A percentile compares a stretch with the other conserved stretches of the same genome.
Evolutionary conservation across 2,329 filamentous ascomycete genomes (phyloP).

Genomic region (Pyrenophora tritici-repentis): DNA sequence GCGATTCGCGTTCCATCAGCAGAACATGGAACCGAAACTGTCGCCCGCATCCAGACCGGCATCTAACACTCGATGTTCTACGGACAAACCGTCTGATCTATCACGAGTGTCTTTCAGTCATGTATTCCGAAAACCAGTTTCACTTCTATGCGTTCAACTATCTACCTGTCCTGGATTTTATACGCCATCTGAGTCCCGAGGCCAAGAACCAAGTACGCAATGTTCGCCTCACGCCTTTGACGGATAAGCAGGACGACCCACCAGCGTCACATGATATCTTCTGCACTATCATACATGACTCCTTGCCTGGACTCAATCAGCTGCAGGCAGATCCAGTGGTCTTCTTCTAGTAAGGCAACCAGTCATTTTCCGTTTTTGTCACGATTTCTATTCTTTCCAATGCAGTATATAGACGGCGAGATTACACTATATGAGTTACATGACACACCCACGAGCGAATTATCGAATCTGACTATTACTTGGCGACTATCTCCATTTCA

Average conservation of each 20-base stretch:
- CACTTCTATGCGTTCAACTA: conserved; percentile 49
- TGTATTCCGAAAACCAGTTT: conserved; percentile 48
- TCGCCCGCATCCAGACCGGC: conserved; percentile 41
- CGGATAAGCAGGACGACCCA: conserved; percentile 43
- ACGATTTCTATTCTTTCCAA: conserved; percentile 1
- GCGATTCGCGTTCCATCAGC: conserved; percentile 47
- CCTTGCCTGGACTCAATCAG: conserved; percentile 42
- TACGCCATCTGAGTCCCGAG: conserved; percentile 46
- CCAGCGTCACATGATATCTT: conserved; percentile 44
- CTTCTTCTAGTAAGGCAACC: conserved; percentile 35
- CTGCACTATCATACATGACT: conserved; percentile 48
- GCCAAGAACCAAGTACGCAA: conserved; percentile 46
- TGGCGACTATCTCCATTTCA: background rate
- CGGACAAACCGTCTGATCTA: conserved; percentile 47
- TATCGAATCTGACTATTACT: conserved; percentile 1
- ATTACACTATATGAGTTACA: conserved; percentile 2
- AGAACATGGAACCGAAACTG: conserved; percentile 45
- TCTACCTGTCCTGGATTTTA: conserved; percentile 47
- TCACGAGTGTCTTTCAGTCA: conserved; percentile 45
- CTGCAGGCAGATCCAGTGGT: conserved; percentile 46
- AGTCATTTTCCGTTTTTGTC: background rate
- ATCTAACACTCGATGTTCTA: conserved; percentile 42
- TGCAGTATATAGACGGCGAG: conserved; percentile 10
- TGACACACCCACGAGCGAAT: conserved; percentile 1
- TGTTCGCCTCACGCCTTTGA: conserved; percentile 42